Evolutionary conservation across 2,329 filamentous ascomycete genomes (phyloP), one percentile per base, ranked within the genome.

Genomic region (Huntiella bhutanensis): DNA sequence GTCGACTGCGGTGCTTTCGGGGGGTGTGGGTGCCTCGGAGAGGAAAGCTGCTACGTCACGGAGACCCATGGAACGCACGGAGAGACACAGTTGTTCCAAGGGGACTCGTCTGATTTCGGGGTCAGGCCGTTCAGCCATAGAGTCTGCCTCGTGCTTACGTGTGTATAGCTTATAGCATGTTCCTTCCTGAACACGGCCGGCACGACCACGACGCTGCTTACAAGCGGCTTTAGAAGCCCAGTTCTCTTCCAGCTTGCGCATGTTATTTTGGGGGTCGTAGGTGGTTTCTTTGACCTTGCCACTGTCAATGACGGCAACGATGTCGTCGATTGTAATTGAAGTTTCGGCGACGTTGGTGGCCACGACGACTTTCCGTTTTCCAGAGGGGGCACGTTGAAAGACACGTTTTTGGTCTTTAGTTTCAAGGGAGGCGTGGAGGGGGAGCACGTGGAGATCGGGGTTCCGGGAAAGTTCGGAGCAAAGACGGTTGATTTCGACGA

Each of bases 281-380:
- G 83, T 88, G 0, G 87, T 98, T 61, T 98, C 88, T 58, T 98
- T 98, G 50, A 98, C 91, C 45, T 85, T 79, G 22, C 91, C 91
- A 8, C 82, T 91, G 59, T 98, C 91, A 52, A 98, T 88, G 40
- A 98, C 91, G 2, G 84, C 88, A 2, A 96, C 82, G 45, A 98
- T 83, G 57, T 98, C 91, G 57, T 95, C 87, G 50, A 98, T 98
- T 0, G 91, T 98, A 59, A 98, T 96, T 2, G 91, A 96, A 0
- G 91, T 98, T 60, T 98, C 91, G 2, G 91, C 91, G 2, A 98
- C 88, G 56, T 98, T 98, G 39, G 91, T 98, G 1, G 91, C 84
- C 5, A 88, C 83, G 33, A 98, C 82, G 10, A 98, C 75, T 62
- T 98, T 98, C 33, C 91, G 73, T 62, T 84, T 87, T 0, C 86